phyloP scores from a whole-genome alignment of 1,139 yeast genomes.

The Sugiyamaella pinicola region DNA sequence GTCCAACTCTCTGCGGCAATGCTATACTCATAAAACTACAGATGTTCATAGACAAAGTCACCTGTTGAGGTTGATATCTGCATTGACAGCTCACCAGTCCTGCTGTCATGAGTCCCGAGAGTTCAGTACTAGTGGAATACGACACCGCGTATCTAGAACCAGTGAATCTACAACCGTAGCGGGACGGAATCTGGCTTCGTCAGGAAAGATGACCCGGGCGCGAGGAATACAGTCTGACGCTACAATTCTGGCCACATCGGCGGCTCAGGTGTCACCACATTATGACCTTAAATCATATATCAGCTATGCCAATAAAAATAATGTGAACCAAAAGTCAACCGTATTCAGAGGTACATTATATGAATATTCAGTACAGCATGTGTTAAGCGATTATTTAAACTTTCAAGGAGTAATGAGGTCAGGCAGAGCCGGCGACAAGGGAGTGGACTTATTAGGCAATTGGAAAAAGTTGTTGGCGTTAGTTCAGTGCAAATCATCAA shows the following conservation, averaged over 20 bases:
- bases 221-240: conserved; percentile 6
- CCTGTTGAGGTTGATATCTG: neutral
- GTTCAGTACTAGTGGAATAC: neutral
- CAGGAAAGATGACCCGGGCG: neutral
- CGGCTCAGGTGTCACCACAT: conserved; percentile 24
- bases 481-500: conserved; percentile 61
- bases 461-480: conserved; percentile 42
- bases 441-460: conserved; percentile 57
- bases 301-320: conserved; percentile 37
- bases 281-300: conserved; percentile 40
- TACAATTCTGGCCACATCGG: neutral
- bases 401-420: conserved; percentile 46
- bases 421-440: conserved; percentile 76
- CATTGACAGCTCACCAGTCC: neutral
- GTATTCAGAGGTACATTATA: conserved; percentile 71
- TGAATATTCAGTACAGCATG: conserved; percentile 57
- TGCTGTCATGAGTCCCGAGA: neutral
- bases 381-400: conserved; percentile 46
- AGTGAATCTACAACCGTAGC: neutral
- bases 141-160: neutral
- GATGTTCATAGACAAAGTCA: neutral
- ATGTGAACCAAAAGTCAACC: conserved; percentile 47
- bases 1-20: neutral
- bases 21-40: too few relatives aligned
- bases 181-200: too few relatives aligned